Evolutionary conservation across 108 stramenopile genomes (phyloP).

Genomic region (Cyclotella baltica): DNA sequence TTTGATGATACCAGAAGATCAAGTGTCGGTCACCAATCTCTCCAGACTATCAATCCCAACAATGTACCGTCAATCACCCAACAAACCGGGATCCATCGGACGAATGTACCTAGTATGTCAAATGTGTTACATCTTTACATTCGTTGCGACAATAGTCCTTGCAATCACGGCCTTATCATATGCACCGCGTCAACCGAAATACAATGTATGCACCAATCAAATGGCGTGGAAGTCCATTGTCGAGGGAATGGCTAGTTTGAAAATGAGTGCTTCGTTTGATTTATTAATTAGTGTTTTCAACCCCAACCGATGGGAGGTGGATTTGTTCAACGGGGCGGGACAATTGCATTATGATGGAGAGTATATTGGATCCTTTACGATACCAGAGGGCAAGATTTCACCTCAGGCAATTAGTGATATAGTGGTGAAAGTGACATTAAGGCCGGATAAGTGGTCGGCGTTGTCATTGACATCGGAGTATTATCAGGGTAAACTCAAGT

Average conservation of each 20-base stretch:
- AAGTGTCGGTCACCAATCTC: constrained; percentile 21
- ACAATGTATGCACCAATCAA: constrained; percentile 87
- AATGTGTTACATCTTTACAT: constrained; percentile 54
- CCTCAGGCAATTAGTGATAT: constrained; percentile 84
- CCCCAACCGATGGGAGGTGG: constrained; percentile 79
- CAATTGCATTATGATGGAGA: constrained; percentile 71
- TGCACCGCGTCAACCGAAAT: constrained; percentile 74
- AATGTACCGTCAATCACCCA: constrained; percentile 26
- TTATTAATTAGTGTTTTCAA: constrained; percentile 82
- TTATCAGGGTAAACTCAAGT: constrained; percentile 67
- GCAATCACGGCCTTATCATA: constrained; percentile 57
- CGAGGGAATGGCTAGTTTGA: constrained; percentile 70
- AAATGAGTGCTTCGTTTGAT: constrained; percentile 82
- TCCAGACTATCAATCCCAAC: constrained; percentile 25
- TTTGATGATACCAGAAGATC: constrained; percentile 15
- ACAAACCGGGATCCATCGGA: constrained; percentile 6
- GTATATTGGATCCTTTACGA: constrained; percentile 78
- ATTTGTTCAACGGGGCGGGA: constrained; percentile 70
- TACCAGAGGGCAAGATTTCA: constrained; percentile 62
- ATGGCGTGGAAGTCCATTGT: constrained; percentile 85
- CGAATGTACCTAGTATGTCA: constrained; percentile 57
- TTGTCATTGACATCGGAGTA: constrained; percentile 76
- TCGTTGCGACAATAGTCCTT: constrained; percentile 49
- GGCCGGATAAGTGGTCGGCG: constrained; percentile 78
- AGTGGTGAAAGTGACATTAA: constrained; percentile 73